Base-by-base conservation (phyloP, 164 flowering plant species). In the Tetrastigma voinierianum region DNA sequence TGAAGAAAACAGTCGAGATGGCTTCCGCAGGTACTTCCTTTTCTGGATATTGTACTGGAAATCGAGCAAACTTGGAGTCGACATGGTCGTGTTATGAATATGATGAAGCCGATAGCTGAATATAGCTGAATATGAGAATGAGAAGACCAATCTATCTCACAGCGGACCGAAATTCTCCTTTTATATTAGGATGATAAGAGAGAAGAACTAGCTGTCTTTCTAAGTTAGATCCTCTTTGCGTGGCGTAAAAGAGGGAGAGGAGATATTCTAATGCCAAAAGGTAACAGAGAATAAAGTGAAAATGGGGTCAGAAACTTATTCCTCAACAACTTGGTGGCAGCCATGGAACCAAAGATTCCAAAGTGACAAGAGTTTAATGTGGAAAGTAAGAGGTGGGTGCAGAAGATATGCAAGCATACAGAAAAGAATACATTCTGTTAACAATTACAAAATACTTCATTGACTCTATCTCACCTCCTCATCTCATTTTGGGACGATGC, bases 41-140 rank as follows among this genome's bases (percentile, higher is more conserved):
- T 72, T 84, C 7, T 89, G 85, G 47, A 87, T 58, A 72, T 59
- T 84, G 83, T 86, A 83, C 52, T 83, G 87, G 71, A 87, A 70
- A 52, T 83, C 84, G 12, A 90, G 86, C 61, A 87, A 81, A 58
- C 88, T 84, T 21, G 61, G n/a, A 4, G 56, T 84, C 2, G 84
- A 68, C 91, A 85, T 87, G 18, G 24, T 54, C 67, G 9, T 62
- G 14, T 45, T 61, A 46, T 14, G 12, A 18, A 46, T 61, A 46
- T 14, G 12, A 18, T 20, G 21, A 62, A 62, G 12, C 53, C 15
- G n/a, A 16, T 21, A 17, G 45, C 3, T 1, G 10, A 7, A 4
- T 1, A 59, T 44, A 16, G 19, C 61, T 21, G 55, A 51, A 65
- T n/a, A 10, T 14, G 18, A 18, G 21, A 16, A 19, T n/a, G 13